These are phyloP conservation scores for Annulohypoxylon maeteangense DNA, from an alignment of 495 filamentous ascomycete genomes.

Conservation along the genomic window DNA sequence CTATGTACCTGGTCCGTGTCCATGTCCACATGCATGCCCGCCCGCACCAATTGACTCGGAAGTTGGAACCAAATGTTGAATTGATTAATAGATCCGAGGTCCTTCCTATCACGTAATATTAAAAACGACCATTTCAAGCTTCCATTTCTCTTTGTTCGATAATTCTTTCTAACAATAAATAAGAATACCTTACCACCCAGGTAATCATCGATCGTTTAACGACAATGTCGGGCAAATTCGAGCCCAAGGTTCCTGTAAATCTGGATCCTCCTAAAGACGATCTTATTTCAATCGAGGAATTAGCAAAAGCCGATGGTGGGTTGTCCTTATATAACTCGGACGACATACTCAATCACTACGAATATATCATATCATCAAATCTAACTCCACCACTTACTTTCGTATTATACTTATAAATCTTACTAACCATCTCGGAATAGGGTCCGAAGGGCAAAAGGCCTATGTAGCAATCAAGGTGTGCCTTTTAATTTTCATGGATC, in stretches of 20 bases:
- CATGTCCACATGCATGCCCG: neutral
- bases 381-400: neutral
- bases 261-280: constrained; percentile 91
- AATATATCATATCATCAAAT: neutral
- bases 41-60: neutral
- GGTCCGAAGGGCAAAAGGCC: constrained; percentile 72
- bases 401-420: neutral
- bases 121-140: neutral
- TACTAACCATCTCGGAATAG: constrained; percentile 59
- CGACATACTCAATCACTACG: neutral
- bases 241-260: constrained; percentile 82
- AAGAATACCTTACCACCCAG: neutral
- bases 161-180: neutral
- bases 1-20: neutral
- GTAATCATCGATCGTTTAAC: neutral
- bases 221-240: constrained; percentile 75
- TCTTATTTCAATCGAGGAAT: constrained; percentile 75
- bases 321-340: neutral
- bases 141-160: neutral
- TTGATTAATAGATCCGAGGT: neutral
- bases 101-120: constrained; percentile 1
- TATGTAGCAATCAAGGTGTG: constrained; percentile 91
- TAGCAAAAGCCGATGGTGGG: constrained; percentile 85
- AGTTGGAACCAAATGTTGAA: too few relatives aligned
- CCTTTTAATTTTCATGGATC: neutral